Conservation (phyloP, 768 basidiomycete species). For the Suillus decipiens region DNA sequence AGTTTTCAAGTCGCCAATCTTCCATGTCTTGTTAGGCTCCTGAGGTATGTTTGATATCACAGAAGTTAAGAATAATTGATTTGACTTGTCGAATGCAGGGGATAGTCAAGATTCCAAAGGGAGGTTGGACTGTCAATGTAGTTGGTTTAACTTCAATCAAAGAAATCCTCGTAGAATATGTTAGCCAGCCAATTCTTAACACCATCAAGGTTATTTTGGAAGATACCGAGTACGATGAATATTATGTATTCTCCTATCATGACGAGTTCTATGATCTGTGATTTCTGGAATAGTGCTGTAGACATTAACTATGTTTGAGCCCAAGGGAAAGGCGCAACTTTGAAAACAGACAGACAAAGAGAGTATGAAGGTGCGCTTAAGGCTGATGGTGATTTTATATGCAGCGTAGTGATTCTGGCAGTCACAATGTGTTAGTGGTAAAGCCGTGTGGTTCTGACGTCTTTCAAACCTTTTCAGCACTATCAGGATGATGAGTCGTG, state of each 20-base stretch:
- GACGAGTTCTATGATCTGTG: background rate
- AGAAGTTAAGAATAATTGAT: too few relatives aligned
- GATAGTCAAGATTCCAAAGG: background rate
- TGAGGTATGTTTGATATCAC: too few relatives aligned
- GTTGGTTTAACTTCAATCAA: background rate
- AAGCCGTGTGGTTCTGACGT: background rate
- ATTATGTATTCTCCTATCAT: background rate
- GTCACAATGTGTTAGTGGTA: background rate
- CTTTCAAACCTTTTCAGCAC: too few relatives aligned
- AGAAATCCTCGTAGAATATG: background rate
- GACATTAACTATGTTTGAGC: background rate
- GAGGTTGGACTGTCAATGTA: background rate
- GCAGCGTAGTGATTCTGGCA: background rate
- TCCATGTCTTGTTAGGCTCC: too few relatives aligned
- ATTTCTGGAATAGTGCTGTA: background rate
- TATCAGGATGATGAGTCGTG: too few relatives aligned
- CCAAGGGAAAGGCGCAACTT: background rate
- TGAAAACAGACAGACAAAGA: background rate
- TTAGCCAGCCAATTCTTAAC: background rate
- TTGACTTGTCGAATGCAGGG: background rate
- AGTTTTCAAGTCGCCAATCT: too few relatives aligned
- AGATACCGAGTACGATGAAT: background rate
- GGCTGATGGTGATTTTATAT: background rate
- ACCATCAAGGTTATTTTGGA: too few relatives aligned
- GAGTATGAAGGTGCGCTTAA: background rate